These are phyloP conservation scores for Adansonia gregorii DNA, from an alignment of 441 rosid genomes.

Conservation along the genomic window DNA sequence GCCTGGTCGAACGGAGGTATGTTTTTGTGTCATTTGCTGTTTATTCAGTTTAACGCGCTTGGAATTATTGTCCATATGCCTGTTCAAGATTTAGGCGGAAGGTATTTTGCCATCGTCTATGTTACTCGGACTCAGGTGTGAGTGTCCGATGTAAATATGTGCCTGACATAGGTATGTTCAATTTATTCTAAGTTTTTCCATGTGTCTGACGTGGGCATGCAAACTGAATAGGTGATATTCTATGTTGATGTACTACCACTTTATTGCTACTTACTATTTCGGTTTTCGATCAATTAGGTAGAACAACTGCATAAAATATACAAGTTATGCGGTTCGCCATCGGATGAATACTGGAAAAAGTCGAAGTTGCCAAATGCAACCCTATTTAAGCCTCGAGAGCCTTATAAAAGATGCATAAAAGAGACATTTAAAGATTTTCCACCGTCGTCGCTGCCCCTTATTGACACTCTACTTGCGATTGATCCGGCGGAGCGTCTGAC, in stretches of 20 bases:
- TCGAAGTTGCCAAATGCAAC: slow-evolving; percentile 88
- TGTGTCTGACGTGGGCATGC: no score
- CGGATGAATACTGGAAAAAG: slow-evolving; percentile 93
- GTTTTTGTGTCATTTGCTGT: slow-evolving; percentile 12
- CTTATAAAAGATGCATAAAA: slow-evolving; percentile 74
- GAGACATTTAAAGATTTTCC: slow-evolving; percentile 87
- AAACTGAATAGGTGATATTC: neutral
- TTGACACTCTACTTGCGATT: slow-evolving; percentile 84
- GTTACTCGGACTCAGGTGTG: no score
- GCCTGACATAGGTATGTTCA: no score
- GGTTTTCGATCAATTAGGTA: slow-evolving; percentile 47
- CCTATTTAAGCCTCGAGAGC: slow-evolving; percentile 84
- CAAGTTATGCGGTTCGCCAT: slow-evolving; percentile 86
- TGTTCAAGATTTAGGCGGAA: neutral
- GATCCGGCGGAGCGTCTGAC: slow-evolving; percentile 88
- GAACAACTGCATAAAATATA: slow-evolving; percentile 92
- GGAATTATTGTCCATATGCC: neutral
- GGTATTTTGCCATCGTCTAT: neutral
- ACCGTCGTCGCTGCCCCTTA: slow-evolving; percentile 69
- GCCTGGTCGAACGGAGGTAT: slow-evolving; percentile 96
- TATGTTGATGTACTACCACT: neutral
- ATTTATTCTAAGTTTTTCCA: no score
- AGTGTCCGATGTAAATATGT: no score
- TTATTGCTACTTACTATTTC: slow-evolving; percentile 9
- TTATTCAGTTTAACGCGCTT: neutral